These are phyloP conservation scores for Tetratostichococcus sp. DNA, from an alignment of 139 green algal species.

Conservation along the genomic window DNA sequence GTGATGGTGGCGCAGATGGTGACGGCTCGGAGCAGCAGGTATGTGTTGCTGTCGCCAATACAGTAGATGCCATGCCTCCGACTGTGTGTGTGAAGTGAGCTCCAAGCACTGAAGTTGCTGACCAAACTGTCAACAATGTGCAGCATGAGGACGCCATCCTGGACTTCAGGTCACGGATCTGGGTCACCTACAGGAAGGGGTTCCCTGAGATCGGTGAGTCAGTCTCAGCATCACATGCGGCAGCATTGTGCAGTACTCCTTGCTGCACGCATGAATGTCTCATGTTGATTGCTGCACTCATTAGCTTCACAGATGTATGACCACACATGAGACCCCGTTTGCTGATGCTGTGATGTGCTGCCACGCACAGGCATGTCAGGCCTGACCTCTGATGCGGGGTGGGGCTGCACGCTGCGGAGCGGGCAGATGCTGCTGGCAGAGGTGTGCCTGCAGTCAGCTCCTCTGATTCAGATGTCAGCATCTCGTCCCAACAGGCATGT, in stretches of 20 bases:
- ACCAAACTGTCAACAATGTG: background rate
- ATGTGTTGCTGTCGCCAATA: background rate
- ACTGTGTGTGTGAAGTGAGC: too few species aligned
- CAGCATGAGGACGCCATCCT: slow-evolving; percentile 39
- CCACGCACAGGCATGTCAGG: slow-evolving; percentile 11
- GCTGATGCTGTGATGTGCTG: too few species aligned
- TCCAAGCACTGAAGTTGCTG: too few species aligned
- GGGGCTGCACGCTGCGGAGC: slow-evolving; percentile 91
- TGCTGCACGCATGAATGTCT: too few species aligned
- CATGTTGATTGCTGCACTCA: too few species aligned
- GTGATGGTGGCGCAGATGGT: background rate
- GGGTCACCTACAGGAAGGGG: slow-evolving; percentile 57
- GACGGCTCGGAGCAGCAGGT: background rate
- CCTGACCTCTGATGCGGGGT: slow-evolving; percentile 78
- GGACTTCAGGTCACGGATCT: slow-evolving; percentile 56
- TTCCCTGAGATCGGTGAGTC: slow-evolving; percentile 46
- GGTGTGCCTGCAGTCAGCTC: slow-evolving; percentile 43
- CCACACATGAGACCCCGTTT: too few species aligned
- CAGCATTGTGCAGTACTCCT: background rate
- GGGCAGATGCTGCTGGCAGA: slow-evolving; percentile 93
- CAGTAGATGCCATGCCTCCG: too few species aligned
- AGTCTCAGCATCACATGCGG: background rate
- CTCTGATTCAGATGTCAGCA: too few species aligned
- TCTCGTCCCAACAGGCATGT: too few species aligned
- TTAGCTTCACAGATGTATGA: too few species aligned